Conservation (phyloP, 2,329 filamentous ascomycete species). For the Aotearoamyces nothofagi region DNA sequence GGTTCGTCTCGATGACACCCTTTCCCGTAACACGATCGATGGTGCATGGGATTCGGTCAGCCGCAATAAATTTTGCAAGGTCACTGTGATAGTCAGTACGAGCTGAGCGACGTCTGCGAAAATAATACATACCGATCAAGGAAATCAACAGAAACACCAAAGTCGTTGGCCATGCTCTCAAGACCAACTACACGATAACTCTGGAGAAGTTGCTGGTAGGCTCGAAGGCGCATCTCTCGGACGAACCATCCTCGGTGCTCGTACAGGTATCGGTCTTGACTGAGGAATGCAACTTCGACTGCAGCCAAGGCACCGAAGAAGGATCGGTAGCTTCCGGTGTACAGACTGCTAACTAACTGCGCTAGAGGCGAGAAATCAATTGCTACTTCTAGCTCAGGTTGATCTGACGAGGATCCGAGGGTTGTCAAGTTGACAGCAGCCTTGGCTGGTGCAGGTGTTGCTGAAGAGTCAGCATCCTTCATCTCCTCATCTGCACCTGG, state of each 20-base stretch:
- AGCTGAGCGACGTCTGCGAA: conserved; percentile 1
- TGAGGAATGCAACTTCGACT: conserved; percentile 89
- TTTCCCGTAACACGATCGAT: conserved; percentile 95
- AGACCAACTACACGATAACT: conserved; percentile 96
- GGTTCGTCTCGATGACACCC: conserved; percentile 94
- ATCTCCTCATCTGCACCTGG: conserved; percentile 69
- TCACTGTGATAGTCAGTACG: conserved; percentile 43
- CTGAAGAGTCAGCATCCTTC: conserved; percentile 41
- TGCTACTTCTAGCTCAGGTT: conserved; percentile 64
- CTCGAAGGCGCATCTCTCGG: conserved; percentile 91
- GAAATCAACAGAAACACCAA: conserved; percentile 93
- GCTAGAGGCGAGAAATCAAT: conserved; percentile 84
- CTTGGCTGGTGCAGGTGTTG: conserved; percentile 36
- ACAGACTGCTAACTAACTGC: conserved; percentile 78
- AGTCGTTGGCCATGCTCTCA: conserved; percentile 92
- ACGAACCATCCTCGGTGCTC: conserved; percentile 98
- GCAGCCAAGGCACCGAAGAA: conserved; percentile 84
- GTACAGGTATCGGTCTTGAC: conserved; percentile 83
- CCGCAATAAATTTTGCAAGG: conserved; percentile 92
- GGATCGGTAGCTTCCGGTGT: conserved; percentile 82
- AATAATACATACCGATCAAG: conserved; percentile 60
- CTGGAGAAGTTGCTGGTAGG: conserved; percentile 93
- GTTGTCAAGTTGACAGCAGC: conserved; percentile 80
- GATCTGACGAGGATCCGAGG: conserved; percentile 48
- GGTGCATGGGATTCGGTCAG: conserved; percentile 85